phyloP scores from a whole-genome alignment of 352 stramenopile genomes.

The Globisporangium recalcitrans region DNA sequence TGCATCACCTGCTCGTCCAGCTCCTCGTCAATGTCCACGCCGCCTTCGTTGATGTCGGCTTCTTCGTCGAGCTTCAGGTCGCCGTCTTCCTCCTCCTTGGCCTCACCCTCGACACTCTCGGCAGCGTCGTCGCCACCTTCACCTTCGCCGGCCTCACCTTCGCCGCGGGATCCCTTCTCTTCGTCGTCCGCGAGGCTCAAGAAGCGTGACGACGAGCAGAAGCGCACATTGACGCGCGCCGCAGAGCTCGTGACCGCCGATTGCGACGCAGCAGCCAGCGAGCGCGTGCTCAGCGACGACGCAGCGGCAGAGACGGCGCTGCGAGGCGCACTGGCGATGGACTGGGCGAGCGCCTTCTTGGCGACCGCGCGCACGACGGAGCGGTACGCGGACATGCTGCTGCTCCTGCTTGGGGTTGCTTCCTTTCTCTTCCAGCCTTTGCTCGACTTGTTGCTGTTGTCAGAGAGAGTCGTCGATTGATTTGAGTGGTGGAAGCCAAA shows the following conservation, averaged over 20 bases:
- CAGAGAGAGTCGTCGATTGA: not conserved
- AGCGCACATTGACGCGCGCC: constrained; percentile 16
- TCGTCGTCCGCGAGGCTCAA: constrained; percentile 65
- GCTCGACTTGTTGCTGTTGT: not conserved
- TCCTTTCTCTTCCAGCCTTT: not conserved
- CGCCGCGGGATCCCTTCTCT: constrained; percentile 18
- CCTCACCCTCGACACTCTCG: constrained; percentile 25
- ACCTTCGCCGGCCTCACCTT: constrained; percentile 17
- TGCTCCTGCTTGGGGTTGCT: constrained; percentile 3
- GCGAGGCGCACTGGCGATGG: constrained; percentile 4
- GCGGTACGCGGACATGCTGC: constrained; percentile 24
- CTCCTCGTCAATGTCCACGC: constrained; percentile 63
- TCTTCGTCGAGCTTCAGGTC: constrained; percentile 58
- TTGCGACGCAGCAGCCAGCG: constrained; percentile 2
- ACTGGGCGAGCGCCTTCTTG: constrained; percentile 12
- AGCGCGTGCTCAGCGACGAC: not conserved
- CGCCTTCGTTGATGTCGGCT: constrained; percentile 65
- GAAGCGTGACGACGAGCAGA: constrained; percentile 67
- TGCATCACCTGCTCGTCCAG: constrained; percentile 72
- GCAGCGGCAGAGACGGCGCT: not conserved
- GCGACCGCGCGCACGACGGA: constrained; percentile 19
- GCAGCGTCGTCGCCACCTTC: constrained; percentile 16
- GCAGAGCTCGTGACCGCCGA: constrained; percentile 1
- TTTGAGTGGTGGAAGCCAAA: not conserved
- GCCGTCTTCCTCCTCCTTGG: constrained; percentile 49